Percentiles rank a stretch among this genome's conserved stretches.
phyloP scores from a whole-genome alignment of 805 yeast genomes.

The Alloascoidea hylecoeti region DNA sequence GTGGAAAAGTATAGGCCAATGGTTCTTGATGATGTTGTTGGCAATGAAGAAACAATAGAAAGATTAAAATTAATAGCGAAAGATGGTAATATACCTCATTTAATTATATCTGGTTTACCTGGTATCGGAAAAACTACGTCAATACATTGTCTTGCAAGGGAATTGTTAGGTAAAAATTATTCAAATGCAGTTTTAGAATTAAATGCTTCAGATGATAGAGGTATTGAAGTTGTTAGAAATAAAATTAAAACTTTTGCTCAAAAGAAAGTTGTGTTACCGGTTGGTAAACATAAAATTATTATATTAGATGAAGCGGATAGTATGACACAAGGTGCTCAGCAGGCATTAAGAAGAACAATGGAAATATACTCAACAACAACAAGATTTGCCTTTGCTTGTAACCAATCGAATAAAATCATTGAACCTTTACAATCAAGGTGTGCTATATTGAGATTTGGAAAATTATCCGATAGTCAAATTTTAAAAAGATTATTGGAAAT shows the following conservation, averaged over 20 bases:
- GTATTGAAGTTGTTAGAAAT: conserved; percentile 91
- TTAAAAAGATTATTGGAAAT: conserved; percentile 63
- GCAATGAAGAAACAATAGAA: conserved; percentile 82
- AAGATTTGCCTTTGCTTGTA: conserved; percentile 97
- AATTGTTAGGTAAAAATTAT: conserved; percentile 57
- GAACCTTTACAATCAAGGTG: conserved; percentile 96
- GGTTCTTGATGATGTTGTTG: conserved; percentile 72
- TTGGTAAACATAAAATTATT: conserved; percentile 84
- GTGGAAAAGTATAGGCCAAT: conserved; percentile 95
- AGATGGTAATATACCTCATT: conserved; percentile 95
- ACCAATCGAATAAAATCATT: conserved; percentile 85
- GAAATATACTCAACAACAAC: conserved; percentile 92
- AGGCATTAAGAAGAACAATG: conserved; percentile 89
- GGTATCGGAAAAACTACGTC: conserved; percentile 98
- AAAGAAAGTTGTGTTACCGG: conserved; percentile 75
- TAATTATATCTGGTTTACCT: conserved; percentile 91
- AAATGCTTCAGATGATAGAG: conserved; percentile 95
- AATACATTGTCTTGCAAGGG: conserved; percentile 78
- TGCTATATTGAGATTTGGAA: conserved; percentile 79
- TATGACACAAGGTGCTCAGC: conserved; percentile 96
- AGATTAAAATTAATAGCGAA: conserved; percentile 71
- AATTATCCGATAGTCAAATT: conserved; percentile 75
- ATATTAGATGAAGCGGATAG: conserved; percentile 94
- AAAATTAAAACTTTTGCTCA: conserved; percentile 94
- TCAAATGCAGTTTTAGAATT: conserved; percentile 80